Conservation (phyloP, 306 rosid genomes). For the Nissolia schottii region DNA sequence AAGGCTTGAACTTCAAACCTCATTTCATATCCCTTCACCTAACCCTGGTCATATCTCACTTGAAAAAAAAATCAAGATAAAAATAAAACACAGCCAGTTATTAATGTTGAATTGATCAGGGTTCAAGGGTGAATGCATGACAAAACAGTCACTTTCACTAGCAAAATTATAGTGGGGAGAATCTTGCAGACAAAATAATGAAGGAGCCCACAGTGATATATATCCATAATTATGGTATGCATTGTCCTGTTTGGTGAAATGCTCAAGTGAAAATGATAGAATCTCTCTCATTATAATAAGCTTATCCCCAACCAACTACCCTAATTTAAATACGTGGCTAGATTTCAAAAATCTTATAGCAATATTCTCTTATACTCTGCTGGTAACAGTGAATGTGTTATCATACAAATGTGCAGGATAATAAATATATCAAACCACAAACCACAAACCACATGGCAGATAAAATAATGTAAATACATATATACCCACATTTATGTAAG, state of each 20-base stretch:
- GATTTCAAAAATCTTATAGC: constrained; percentile 25
- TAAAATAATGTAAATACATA: constrained; percentile 7
- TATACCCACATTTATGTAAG: not conserved
- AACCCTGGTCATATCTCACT: constrained; percentile 41
- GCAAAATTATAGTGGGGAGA: constrained; percentile 71
- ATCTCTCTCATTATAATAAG: constrained; percentile 28
- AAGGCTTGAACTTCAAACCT: constrained; percentile 27
- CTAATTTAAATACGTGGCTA: constrained; percentile 23
- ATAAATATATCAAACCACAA: constrained; percentile 36
- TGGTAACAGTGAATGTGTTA: constrained; percentile 6
- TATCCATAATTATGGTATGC: constrained; percentile 38
- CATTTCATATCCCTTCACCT: constrained; percentile 42
- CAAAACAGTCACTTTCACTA: constrained; percentile 60
- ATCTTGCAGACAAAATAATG: constrained; percentile 64
- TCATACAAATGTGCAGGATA: constrained; percentile 1
- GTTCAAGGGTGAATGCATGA: constrained; percentile 41
- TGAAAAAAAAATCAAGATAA: not conserved
- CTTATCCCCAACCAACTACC: constrained; percentile 27
- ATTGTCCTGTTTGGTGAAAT: constrained; percentile 43
- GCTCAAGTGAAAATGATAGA: constrained; percentile 51
- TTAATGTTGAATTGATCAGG: constrained; percentile 27
- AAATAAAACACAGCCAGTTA: constrained; percentile 26
- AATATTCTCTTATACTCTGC: constrained; percentile 16
- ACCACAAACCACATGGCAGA: constrained; percentile 57
- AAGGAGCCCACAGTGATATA: constrained; percentile 53